phyloP scores from a whole-genome alignment of 257 asterid species.

The Nyctanthes arbortristis region DNA sequence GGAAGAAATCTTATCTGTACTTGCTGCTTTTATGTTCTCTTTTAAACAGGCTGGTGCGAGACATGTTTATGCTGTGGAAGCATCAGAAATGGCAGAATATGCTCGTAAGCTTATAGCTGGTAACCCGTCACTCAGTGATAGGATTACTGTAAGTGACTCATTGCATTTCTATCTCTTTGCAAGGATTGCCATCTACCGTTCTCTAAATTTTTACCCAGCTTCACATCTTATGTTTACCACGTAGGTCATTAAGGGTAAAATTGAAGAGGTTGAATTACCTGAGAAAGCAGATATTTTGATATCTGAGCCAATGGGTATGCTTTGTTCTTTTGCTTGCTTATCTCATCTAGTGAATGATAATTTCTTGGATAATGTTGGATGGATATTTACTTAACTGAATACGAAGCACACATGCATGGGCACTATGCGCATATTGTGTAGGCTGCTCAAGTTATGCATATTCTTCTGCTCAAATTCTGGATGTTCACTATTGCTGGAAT shows the following conservation, averaged over 20 bases:
- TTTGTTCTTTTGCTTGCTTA: slow-evolving; percentile 13
- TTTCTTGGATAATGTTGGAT: slow-evolving; percentile 12
- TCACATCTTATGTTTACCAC: slow-evolving; percentile 22
- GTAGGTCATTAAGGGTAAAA: slow-evolving; percentile 94
- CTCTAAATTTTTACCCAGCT: slow-evolving; percentile 9
- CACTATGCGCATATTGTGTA: not conserved
- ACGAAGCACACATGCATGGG: slow-evolving; percentile 4
- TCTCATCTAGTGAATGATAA: slow-evolving; percentile 10
- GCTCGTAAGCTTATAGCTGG: slow-evolving; percentile 89
- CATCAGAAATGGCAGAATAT: slow-evolving; percentile 98
- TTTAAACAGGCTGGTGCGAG: slow-evolving; percentile 86
- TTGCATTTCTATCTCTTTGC: slow-evolving; percentile 14
- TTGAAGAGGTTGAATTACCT: slow-evolving; percentile 92
- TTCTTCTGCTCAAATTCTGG: not conserved
- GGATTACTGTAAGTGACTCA: slow-evolving; percentile 70
- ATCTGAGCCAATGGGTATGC: slow-evolving; percentile 99
- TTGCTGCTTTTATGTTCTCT: slow-evolving; percentile 24
- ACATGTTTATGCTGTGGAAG: slow-evolving; percentile 99
- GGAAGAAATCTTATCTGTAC: slow-evolving; percentile 21
- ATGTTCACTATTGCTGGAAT: not conserved
- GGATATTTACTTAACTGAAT: slow-evolving; percentile 11
- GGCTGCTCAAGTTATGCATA: not conserved
- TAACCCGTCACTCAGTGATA: slow-evolving; percentile 69
- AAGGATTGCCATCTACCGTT: slow-evolving; percentile 8
- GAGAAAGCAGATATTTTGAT: slow-evolving; percentile 95